Evolutionary conservation across 2,329 filamentous ascomycete species (phyloP).

Genomic region (Fusarium goolgardi): DNA sequence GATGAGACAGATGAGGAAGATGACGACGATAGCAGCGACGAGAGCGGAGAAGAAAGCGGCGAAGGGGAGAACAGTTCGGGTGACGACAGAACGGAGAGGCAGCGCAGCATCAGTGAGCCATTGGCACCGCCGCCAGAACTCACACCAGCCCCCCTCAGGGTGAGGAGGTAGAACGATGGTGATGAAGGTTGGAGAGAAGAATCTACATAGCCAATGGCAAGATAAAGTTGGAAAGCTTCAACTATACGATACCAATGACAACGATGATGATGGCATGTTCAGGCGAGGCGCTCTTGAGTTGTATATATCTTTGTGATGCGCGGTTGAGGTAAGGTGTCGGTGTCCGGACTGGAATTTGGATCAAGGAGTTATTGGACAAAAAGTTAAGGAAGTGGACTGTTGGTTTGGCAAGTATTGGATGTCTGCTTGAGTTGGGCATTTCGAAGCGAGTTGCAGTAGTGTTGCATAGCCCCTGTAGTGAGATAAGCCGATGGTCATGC

Average conservation of each 20-base stretch:
- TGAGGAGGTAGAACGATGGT: constrained; percentile 45
- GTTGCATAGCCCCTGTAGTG: neutral
- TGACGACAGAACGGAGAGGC: constrained; percentile 67
- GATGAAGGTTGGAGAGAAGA: constrained; percentile 6
- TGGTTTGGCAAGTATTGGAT: constrained; percentile 8
- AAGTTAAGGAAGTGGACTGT: constrained; percentile 12
- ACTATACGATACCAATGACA: constrained; percentile 39
- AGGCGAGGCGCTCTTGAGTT: constrained; percentile 22
- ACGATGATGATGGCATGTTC: constrained; percentile 28
- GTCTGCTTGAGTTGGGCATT: constrained; percentile 7
- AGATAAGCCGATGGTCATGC: neutral
- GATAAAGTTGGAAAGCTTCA: constrained; percentile 22
- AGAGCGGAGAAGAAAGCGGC: constrained; percentile 46
- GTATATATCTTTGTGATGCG: constrained; percentile 25
- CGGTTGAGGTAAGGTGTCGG: constrained; percentile 12
- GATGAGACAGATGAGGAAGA: constrained; percentile 60
- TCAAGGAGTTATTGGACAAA: constrained; percentile 35
- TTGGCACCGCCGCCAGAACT: constrained; percentile 51
- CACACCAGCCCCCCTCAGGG: constrained; percentile 51
- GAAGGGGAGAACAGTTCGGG: constrained; percentile 63
- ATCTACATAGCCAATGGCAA: constrained; percentile 26
- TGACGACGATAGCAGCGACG: constrained; percentile 69
- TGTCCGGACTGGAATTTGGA: constrained; percentile 20
- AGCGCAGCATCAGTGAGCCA: constrained; percentile 64
- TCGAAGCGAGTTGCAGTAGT: constrained; percentile 4